Evolutionary conservation across 164 flowering plant species (phyloP).

Genomic region (Akebia trifoliata): DNA sequence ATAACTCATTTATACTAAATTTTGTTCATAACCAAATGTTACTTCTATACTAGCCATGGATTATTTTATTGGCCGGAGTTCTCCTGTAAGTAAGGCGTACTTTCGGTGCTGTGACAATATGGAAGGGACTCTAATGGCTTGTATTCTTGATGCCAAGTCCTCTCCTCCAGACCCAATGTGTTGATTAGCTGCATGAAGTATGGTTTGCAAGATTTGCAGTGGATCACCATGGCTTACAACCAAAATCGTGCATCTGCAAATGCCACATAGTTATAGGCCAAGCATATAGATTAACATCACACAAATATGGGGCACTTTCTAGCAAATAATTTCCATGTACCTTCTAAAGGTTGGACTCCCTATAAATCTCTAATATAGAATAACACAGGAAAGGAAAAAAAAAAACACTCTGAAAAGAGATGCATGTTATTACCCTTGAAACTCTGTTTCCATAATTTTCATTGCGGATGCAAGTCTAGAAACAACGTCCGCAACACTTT

Average conservation of each 20-base stretch:
- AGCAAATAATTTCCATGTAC: no score
- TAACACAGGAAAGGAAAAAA: neutral
- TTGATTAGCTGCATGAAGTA: constrained; percentile 49
- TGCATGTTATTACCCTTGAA: constrained; percentile 52
- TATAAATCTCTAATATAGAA: no score
- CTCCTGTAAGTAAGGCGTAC: constrained; percentile 69
- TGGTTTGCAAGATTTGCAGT: constrained; percentile 77
- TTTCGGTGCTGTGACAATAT: constrained; percentile 78
- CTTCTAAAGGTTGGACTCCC: no score
- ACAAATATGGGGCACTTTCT: no score
- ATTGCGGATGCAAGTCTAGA: constrained; percentile 68
- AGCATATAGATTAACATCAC: neutral
- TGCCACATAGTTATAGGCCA: neutral
- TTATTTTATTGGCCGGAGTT: constrained; percentile 48
- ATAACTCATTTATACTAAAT: no score
- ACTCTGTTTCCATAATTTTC: constrained; percentile 54
- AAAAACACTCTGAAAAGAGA: no score
- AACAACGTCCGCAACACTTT: constrained; percentile 87
- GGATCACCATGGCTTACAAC: constrained; percentile 97
- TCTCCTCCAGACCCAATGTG: constrained; percentile 15
- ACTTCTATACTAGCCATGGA: neutral
- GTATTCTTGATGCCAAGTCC: constrained; percentile 47
- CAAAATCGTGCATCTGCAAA: constrained; percentile 63
- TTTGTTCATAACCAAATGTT: no score
- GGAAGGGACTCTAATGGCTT: constrained; percentile 38